Conservation (phyloP, 2,329 filamentous ascomycete species). For the Fusarium albosuccineum region DNA sequence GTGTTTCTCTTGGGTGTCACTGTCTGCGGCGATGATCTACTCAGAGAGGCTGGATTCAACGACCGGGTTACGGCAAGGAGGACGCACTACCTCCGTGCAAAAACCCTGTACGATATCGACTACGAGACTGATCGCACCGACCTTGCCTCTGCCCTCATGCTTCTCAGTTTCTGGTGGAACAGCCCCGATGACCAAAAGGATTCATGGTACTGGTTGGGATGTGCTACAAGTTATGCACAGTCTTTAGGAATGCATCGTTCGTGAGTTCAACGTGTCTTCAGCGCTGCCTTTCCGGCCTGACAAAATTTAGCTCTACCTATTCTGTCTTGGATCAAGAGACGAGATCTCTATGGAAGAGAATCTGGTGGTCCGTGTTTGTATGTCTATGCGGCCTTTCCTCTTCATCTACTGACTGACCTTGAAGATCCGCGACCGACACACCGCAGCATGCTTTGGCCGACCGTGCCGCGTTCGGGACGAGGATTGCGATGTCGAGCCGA, state of each 20-base stretch:
- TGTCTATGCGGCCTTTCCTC: not conserved
- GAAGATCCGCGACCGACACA: too few relatives aligned
- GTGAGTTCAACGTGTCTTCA: not conserved
- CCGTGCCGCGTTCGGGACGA: too few relatives aligned
- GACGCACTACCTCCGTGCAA: slow-evolving; percentile 32
- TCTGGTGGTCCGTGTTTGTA: slow-evolving; percentile 43
- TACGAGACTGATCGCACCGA: slow-evolving; percentile 23
- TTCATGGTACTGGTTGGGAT: slow-evolving; percentile 37
- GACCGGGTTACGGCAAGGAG: slow-evolving; percentile 33
- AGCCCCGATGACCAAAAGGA: slow-evolving; percentile 40
- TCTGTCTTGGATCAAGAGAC: slow-evolving; percentile 1
- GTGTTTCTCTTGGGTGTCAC: slow-evolving; percentile 31
- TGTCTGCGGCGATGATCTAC: slow-evolving; percentile 16
- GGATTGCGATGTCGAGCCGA: too few relatives aligned
- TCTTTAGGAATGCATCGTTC: slow-evolving; percentile 38
- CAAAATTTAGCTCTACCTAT: not conserved
- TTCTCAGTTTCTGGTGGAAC: slow-evolving; percentile 39
- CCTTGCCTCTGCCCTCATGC: slow-evolving; percentile 18
- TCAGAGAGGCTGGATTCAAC: slow-evolving; percentile 24
- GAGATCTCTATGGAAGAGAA: slow-evolving; percentile 25
- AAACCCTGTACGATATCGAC: slow-evolving; percentile 32
- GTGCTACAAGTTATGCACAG: slow-evolving; percentile 33
- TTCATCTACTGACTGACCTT: not conserved
- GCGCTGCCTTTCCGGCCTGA: rapidly evolving
- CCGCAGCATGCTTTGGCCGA: too few relatives aligned